A percentile compares a stretch with the other conserved stretches of the same genome.
Evolutionary conservation across 768 basidiomycete species (phyloP).

Genomic region (Ramaria rubella): DNA sequence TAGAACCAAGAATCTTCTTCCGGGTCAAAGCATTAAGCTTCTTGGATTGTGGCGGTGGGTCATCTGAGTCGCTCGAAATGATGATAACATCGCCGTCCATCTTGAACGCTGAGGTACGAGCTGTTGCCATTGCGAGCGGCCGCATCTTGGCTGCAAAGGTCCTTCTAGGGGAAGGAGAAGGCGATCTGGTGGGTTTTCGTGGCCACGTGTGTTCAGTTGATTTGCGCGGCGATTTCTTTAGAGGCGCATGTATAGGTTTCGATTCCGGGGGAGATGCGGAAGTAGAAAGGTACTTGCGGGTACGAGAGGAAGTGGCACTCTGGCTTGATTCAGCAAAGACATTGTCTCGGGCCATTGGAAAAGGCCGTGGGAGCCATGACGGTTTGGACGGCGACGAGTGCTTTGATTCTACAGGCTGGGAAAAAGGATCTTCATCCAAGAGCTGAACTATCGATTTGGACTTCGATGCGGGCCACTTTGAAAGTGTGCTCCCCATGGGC

Average conservation of each 20-base stretch:
- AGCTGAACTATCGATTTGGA: background rate
- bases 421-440: conserved; percentile 6
- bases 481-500: too few relatives aligned
- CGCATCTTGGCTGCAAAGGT: background rate
- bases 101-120: background rate
- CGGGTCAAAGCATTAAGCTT: background rate
- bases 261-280: background rate
- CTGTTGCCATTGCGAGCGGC: background rate
- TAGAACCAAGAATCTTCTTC: background rate
- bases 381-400: background rate
- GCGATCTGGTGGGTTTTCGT: background rate
- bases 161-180: background rate
- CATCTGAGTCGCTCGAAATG: conserved; percentile 12
- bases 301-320: background rate
- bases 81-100: conserved; percentile 5
- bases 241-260: background rate
- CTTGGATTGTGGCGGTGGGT: background rate
- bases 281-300: background rate
- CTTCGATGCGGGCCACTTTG: too few relatives aligned
- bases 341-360: background rate
- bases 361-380: background rate
- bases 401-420: too few relatives aligned
- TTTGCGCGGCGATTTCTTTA: conserved; percentile 13
- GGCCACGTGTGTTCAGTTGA: background rate
- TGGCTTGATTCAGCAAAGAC: background rate